Evolutionary conservation across 2,329 filamentous ascomycete species (phyloP).

Genomic region (Ilyonectria sp.): DNA sequence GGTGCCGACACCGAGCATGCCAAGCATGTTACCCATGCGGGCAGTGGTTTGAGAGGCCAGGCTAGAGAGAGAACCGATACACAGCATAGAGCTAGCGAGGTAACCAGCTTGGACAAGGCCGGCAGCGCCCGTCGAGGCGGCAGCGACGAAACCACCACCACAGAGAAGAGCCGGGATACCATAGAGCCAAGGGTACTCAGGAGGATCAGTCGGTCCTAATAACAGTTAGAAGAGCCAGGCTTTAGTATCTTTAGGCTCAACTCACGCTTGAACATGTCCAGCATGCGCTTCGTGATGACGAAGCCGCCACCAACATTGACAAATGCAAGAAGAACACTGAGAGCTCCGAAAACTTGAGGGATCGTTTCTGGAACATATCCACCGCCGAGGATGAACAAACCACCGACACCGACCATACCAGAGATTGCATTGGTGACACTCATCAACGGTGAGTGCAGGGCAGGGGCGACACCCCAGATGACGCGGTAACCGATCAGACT

Average conservation of each 20-base stretch:
- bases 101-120: constrained; percentile 92
- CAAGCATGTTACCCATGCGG: constrained; percentile 87
- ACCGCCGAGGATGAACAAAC: constrained; percentile 90
- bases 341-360: constrained; percentile 83
- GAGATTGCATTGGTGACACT: constrained; percentile 95
- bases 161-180: constrained; percentile 83
- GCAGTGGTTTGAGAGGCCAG: constrained; percentile 88
- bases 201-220: constrained; percentile 82
- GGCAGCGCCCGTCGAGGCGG: constrained; percentile 84
- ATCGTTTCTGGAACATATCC: constrained; percentile 84
- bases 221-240: constrained; percentile 30
- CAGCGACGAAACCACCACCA: constrained; percentile 84
- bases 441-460: constrained; percentile 91
- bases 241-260: constrained; percentile 1
- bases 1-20: constrained; percentile 86
- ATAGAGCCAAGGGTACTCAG: constrained; percentile 91
- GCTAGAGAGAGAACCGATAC: constrained; percentile 86
- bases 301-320: constrained; percentile 93
- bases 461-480: constrained; percentile 88
- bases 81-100: constrained; percentile 86
- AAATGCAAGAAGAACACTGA: constrained; percentile 87
- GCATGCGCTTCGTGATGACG: constrained; percentile 92
- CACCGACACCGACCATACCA: constrained; percentile 91
- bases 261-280: constrained; percentile 88
- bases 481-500: constrained; percentile 90